phyloP scores from a whole-genome alignment of 768 basidiomycete species.

The Russula sp. region DNA sequence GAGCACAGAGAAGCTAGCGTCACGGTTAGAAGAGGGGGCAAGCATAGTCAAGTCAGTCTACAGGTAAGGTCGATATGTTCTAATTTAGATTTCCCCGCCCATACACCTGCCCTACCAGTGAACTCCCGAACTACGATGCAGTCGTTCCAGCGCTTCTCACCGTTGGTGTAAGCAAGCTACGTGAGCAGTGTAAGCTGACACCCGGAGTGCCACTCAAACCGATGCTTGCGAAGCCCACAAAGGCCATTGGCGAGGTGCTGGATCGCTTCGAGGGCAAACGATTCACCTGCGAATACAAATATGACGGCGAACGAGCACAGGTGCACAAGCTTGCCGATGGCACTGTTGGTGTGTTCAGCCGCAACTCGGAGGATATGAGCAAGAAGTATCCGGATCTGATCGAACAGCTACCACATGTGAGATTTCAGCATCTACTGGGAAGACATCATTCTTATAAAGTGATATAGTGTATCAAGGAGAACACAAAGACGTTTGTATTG shows the following conservation, averaged over 20 bases:
- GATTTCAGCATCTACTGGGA: constrained; percentile 17
- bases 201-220: constrained; percentile 97
- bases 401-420: constrained; percentile 80
- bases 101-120: constrained; percentile 41
- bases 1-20: constrained; percentile 63
- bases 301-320: constrained; percentile 97
- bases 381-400: constrained; percentile 99
- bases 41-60: constrained; percentile 84
- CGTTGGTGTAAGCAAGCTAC: constrained; percentile 63
- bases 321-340: constrained; percentile 81
- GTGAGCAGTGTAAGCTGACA: constrained; percentile 77
- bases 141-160: constrained; percentile 87
- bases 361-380: constrained; percentile 99
- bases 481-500: constrained; percentile 84
- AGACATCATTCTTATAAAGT: background rate
- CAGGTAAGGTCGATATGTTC: constrained; percentile 47
- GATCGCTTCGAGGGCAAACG: constrained; percentile 92
- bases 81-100: background rate
- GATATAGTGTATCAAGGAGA: constrained; percentile 73
- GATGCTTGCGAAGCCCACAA: constrained; percentile 98
- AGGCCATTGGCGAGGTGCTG: constrained; percentile 95
- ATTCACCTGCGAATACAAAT: constrained; percentile 99
- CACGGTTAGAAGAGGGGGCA: constrained; percentile 68
- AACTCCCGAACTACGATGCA: constrained; percentile 86
- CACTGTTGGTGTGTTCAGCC: constrained; percentile 82